These are phyloP conservation scores for Copromyces sp. DNA, from an alignment of 495 filamentous ascomycete genomes.

Conservation along the genomic window DNA sequence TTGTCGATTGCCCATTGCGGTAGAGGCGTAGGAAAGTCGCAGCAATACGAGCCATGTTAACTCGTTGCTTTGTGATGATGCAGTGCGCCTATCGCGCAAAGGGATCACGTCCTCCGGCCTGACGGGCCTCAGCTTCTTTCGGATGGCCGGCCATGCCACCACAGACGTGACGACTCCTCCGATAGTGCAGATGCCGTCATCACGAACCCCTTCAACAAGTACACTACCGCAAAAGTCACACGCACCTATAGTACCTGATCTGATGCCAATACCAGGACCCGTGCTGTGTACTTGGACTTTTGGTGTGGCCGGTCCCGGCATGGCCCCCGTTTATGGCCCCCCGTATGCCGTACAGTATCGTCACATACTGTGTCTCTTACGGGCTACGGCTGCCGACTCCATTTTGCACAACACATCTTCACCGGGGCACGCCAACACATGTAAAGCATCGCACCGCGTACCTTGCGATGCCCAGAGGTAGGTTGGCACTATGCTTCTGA, in stretches of 20 bases:
- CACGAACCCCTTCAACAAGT: neutral
- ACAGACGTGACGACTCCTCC: neutral
- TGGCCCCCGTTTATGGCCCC: neutral
- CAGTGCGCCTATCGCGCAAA: neutral
- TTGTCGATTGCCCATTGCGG: neutral
- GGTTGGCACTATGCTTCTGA: neutral
- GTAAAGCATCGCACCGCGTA: neutral
- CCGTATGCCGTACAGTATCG: neutral
- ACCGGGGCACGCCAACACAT: neutral
- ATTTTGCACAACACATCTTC: neutral
- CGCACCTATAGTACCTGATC: neutral
- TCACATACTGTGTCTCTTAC: neutral
- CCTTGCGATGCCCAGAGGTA: neutral
- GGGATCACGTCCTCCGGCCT: neutral
- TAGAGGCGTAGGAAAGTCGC: neutral
- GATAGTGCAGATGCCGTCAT: neutral
- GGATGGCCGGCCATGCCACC: neutral
- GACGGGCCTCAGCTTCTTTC: neutral
- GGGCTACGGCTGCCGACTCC: neutral
- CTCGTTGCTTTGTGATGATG: neutral
- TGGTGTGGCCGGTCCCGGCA: neutral
- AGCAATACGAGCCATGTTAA: neutral
- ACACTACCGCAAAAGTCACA: neutral
- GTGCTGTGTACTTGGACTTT: neutral
- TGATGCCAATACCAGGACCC: neutral